Conservation (phyloP, 768 basidiomycete genomes). For the Podaxis pistillaris region DNA sequence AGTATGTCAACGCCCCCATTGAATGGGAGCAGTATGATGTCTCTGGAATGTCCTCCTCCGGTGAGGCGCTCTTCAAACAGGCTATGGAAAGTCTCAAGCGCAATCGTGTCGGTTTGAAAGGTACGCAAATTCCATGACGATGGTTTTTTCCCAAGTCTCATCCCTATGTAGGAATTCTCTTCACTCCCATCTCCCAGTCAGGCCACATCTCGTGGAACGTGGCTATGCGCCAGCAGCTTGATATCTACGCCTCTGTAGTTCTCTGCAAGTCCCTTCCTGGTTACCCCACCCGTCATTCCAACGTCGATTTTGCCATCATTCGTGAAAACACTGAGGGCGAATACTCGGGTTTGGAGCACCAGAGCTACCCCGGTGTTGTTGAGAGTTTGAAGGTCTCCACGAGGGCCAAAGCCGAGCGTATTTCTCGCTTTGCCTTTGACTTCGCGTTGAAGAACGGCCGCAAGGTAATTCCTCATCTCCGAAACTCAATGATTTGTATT, state of each 20-base stretch:
- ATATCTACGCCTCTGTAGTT: conserved; percentile 98
- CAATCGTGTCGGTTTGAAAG: conserved; percentile 98
- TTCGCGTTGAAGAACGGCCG: conserved; percentile 98
- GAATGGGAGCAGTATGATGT: conserved; percentile 99
- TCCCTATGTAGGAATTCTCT: conserved; percentile 78
- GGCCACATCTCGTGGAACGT: conserved; percentile 99
- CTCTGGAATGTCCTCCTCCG: conserved; percentile 91
- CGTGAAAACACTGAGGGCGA: conserved; percentile 99
- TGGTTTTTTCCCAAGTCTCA: conserved; percentile 7
- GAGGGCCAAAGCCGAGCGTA: conserved; percentile 92
- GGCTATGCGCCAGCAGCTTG: conserved; percentile 98
- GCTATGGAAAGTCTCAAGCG: conserved; percentile 98
- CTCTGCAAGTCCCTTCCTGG: conserved; percentile 98
- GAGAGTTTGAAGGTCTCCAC: conserved; percentile 98
- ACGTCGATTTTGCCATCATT: conserved; percentile 99
- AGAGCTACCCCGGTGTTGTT: conserved; percentile 97
- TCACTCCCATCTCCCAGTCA: conserved; percentile 94
- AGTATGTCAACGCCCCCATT: conserved; percentile 95
- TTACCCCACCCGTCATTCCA: conserved; percentile 90
- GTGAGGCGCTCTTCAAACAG: conserved; percentile 94
- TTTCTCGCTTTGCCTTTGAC: conserved; percentile 96
- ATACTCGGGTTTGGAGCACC: conserved; percentile 98
- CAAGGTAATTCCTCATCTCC: conserved; percentile 54
- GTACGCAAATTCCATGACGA: conserved; percentile 38
- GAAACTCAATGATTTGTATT: conserved; percentile 2